A percentile compares a stretch with the other conserved stretches of the same genome.
Conservation (phyloP, 83 land plant species). For the Picea engelmannii region DNA sequence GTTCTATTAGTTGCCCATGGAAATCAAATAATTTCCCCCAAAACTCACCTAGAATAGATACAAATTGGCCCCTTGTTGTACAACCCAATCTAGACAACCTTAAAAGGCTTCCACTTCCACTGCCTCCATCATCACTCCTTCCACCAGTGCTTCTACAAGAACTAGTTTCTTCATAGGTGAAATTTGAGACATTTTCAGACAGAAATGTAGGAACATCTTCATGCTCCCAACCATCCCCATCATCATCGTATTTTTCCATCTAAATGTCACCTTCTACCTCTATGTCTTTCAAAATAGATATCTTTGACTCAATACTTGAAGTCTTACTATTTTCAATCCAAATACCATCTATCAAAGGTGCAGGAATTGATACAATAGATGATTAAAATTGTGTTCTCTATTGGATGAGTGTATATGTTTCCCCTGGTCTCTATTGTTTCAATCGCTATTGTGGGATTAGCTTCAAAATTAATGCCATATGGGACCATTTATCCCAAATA, state of each 20-base stretch:
- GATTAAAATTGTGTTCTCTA: too few relatives aligned
- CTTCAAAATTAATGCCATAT: too few relatives aligned
- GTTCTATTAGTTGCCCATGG: constrained; percentile 75
- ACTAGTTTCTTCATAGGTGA: constrained; percentile 58
- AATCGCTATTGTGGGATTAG: too few relatives aligned
- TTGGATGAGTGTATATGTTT: too few relatives aligned
- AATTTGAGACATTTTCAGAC: constrained; percentile 21
- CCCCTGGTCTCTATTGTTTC: too few relatives aligned
- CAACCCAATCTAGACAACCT: constrained; percentile 84
- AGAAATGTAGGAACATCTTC: constrained; percentile 36
- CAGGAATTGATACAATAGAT: too few relatives aligned
- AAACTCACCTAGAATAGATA: constrained; percentile 80
- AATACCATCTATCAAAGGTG: too few relatives aligned
- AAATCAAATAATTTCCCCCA: constrained; percentile 90
- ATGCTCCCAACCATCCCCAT: constrained; percentile 54
- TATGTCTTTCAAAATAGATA: constrained; percentile 30
- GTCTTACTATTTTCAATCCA: not conserved
- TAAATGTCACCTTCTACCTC: constrained; percentile 30
- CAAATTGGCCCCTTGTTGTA: constrained; percentile 77
- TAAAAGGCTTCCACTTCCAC: constrained; percentile 81
- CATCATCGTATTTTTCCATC: constrained; percentile 60
- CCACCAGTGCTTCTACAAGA: constrained; percentile 58
- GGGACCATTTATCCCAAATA: too few relatives aligned
- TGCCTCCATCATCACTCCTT: constrained; percentile 58
- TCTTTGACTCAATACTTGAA: constrained; percentile 10